These are phyloP conservation scores for Gastrolobium villosum DNA, from an alignment of 306 rosid genomes.

Conservation along the genomic window DNA sequence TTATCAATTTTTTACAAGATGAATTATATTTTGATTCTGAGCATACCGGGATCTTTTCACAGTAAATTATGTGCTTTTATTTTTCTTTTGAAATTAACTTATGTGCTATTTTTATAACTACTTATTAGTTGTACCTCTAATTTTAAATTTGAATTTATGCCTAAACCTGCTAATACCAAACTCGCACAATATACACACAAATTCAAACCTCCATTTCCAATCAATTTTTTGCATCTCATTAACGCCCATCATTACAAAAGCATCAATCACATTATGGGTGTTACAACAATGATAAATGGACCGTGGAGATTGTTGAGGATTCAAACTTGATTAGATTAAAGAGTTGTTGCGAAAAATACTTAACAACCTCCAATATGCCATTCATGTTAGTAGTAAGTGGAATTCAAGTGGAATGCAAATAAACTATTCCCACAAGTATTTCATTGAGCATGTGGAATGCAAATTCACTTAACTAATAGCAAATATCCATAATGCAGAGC, in stretches of 20 bases:
- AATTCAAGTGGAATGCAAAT: conserved; percentile 72
- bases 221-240: neutral
- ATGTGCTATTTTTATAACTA: neutral
- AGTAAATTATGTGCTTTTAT: too few species aligned
- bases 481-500: too few species aligned
- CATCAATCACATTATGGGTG: conserved; percentile 46
- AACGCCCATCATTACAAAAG: neutral
- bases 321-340: conserved; percentile 54
- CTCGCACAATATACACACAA: too few species aligned
- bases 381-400: conserved; percentile 65
- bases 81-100: too few species aligned
- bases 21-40: neutral
- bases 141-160: neutral
- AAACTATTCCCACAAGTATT: conserved; percentile 53
- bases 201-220: neutral
- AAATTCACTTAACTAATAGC: too few species aligned
- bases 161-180: neutral
- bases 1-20: neutral
- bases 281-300: conserved; percentile 68
- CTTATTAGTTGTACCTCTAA: neutral
- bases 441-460: too few species aligned
- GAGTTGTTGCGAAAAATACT: conserved; percentile 72
- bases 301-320: conserved; percentile 56
- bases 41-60: too few species aligned
- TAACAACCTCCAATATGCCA: conserved; percentile 73